Evolutionary conservation across 805 yeast species (phyloP).

Genomic region (Saccharomycopsis fibuligera): DNA sequence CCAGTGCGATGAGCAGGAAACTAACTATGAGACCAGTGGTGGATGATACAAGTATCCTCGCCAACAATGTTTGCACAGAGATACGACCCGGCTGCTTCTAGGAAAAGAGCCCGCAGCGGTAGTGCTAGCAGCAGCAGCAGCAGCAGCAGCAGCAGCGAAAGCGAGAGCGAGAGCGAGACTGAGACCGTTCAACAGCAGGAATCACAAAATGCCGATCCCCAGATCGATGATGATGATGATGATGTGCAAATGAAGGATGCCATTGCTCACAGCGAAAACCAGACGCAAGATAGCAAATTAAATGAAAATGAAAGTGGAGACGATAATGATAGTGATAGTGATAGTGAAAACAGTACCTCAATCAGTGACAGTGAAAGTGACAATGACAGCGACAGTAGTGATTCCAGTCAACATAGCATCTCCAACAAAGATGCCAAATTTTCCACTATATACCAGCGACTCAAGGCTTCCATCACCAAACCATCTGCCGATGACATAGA

Average conservation of each 20-base stretch:
- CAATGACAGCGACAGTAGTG: conserved; percentile 19
- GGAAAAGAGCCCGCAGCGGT: conserved; percentile 8
- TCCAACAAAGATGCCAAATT: not conserved
- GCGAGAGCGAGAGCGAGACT: conserved; percentile 2
- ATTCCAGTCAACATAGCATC: conserved; percentile 11
- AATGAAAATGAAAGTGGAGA: conserved; percentile 23
- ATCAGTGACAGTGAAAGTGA: conserved; percentile 23
- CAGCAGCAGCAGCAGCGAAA: conserved; percentile 9
- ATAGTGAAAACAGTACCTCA: conserved; percentile 23
- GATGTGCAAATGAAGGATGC: not conserved
- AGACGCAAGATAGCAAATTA: conserved; percentile 23
- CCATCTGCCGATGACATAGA: conserved; percentile 15
- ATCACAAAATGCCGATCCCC: not conserved
- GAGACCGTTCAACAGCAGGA: not conserved
- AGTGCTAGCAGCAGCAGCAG: conserved; percentile 4
- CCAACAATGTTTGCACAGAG: conserved; percentile 57
- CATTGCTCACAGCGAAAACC: conserved; percentile 9
- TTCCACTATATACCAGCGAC: conserved; percentile 7
- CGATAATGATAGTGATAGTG: conserved; percentile 23
- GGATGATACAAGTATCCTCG: not conserved
- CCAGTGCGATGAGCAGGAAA: no score
- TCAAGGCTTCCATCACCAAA: conserved; percentile 4
- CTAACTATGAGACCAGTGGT: not conserved
- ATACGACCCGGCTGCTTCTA: conserved; percentile 44
- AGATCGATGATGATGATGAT: not conserved